Evolutionary conservation across 192 early-diverging fungal genomes (phyloP).

Genomic region (Phlyctochytrium arcticum): DNA sequence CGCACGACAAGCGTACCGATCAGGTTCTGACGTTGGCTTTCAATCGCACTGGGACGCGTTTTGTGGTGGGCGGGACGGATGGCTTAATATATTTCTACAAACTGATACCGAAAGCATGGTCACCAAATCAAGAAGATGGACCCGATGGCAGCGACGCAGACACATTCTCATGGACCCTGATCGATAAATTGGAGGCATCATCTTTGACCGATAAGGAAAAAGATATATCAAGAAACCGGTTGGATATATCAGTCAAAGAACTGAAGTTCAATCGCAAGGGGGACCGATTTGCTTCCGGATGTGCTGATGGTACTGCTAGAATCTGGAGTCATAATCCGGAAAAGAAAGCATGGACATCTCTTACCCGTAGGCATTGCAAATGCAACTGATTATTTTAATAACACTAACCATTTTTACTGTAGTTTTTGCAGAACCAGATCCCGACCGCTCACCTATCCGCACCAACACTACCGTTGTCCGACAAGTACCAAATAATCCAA

Average conservation of each 20-base stretch:
- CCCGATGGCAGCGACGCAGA: background rate
- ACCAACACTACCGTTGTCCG: too few species aligned
- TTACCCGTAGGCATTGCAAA: conserved; percentile 37
- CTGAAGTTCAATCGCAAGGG: conserved; percentile 69
- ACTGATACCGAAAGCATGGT: conserved; percentile 43
- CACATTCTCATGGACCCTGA: background rate
- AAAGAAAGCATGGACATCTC: conserved; percentile 55
- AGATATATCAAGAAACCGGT: conserved; percentile 49
- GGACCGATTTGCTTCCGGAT: conserved; percentile 66
- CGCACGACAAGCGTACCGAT: conserved; percentile 18
- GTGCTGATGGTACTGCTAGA: conserved; percentile 72
- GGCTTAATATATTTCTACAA: conserved; percentile 75
- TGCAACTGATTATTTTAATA: too few species aligned
- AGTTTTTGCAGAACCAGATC: too few species aligned
- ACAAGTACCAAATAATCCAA: too few species aligned
- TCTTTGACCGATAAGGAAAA: conserved; percentile 65
- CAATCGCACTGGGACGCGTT: conserved; percentile 71
- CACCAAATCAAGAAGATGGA: background rate
- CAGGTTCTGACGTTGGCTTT: conserved; percentile 45
- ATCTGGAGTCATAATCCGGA: conserved; percentile 62
- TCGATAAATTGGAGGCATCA: conserved; percentile 35
- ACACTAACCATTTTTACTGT: too few species aligned
- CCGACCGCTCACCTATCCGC: too few species aligned
- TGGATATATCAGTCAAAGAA: conserved; percentile 57
- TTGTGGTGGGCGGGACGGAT: conserved; percentile 74